phyloP scores from a whole-genome alignment of 139 green algal species.

The Coccomyxa sp. region DNA sequence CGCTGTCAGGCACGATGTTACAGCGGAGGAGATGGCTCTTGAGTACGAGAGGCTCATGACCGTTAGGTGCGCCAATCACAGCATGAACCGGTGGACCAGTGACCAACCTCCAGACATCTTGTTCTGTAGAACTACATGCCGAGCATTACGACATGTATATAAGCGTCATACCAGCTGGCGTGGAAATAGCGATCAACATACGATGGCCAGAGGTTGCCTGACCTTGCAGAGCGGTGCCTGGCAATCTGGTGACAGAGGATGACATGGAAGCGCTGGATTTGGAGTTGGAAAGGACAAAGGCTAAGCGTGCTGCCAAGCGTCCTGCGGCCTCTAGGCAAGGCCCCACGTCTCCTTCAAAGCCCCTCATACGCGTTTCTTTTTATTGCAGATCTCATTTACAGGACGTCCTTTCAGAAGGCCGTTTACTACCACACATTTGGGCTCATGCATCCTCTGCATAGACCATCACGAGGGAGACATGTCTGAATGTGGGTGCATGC shows the following conservation, averaged over 20 bases:
- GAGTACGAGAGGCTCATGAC: neutral
- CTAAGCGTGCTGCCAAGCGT: constrained; percentile 3
- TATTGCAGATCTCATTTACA: no score
- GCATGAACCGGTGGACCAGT: neutral
- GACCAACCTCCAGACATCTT: neutral
- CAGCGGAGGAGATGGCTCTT: neutral
- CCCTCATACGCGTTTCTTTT: no score
- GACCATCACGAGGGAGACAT: no score
- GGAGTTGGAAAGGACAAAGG: neutral
- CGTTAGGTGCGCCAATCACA: neutral
- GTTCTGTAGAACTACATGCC: no score
- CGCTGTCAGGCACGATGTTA: neutral
- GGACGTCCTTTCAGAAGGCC: no score
- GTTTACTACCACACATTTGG: no score
- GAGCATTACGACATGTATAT: no score
- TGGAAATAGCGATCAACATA: neutral
- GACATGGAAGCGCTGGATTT: neutral
- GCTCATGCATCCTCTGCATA: no score
- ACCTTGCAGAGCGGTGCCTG: neutral
- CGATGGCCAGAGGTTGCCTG: neutral
- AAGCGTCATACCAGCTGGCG: no score
- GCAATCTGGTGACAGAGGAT: neutral
- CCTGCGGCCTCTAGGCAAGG: no score
- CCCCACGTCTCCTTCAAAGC: no score
- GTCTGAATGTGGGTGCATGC: no score